phyloP scores from a whole-genome alignment of 176 grass and related monocot genomes.

The Lolium multiflorum region DNA sequence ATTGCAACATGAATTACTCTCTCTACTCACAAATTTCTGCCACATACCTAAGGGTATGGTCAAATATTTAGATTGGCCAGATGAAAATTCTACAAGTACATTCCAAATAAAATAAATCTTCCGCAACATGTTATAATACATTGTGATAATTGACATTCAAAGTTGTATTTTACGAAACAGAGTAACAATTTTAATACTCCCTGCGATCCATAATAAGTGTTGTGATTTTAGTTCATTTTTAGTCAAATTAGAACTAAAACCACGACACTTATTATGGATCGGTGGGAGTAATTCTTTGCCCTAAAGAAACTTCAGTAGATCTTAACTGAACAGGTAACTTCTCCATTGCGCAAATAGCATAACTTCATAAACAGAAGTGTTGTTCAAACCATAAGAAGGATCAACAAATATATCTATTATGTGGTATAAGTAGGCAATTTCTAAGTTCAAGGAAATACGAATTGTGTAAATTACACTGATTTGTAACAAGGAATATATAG shows the following conservation, averaged over 20 bases:
- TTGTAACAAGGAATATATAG: neutral
- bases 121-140: neutral
- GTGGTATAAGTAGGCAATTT: neutral
- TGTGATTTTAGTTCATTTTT: too few relatives aligned
- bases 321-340: neutral
- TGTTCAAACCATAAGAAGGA: slow-evolving; percentile 5
- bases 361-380: neutral
- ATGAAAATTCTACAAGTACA: neutral
- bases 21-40: neutral
- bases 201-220: too few relatives aligned
- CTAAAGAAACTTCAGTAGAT: neutral
- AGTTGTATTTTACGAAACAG: neutral
- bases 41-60: neutral
- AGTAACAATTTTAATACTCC: neutral
- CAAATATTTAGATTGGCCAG: neutral
- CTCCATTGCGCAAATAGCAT: neutral
- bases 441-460: too few relatives aligned
- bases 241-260: too few relatives aligned
- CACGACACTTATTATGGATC: too few relatives aligned
- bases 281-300: too few relatives aligned
- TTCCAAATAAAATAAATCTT: neutral
- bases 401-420: neutral
- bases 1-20: neutral
- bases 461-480: neutral
- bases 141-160: neutral